Evolutionary conservation across 768 basidiomycete genomes (phyloP).

Genomic region (Termitomyces sp.): DNA sequence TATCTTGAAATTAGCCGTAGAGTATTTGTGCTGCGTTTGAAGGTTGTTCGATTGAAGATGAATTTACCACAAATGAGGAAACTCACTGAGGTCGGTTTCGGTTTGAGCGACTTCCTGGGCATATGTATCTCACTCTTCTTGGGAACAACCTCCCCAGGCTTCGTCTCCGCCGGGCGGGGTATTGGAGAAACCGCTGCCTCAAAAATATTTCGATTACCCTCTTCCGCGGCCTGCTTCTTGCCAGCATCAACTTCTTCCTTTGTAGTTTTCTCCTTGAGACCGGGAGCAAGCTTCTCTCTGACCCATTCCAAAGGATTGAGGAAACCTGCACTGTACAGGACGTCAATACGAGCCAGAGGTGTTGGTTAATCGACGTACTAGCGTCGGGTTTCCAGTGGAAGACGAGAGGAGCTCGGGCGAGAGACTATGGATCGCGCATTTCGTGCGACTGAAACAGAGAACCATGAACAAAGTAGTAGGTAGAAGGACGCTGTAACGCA

Average conservation of each 20-base stretch:
- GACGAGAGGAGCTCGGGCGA: conserved; percentile 19
- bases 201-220: conserved; percentile 50
- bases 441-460: conserved; percentile 9
- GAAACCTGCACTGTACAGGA: conserved; percentile 37
- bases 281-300: conserved; percentile 52
- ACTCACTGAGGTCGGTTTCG: conserved; percentile 28
- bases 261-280: conserved; percentile 40
- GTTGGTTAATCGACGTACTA: conserved; percentile 31
- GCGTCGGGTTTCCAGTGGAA: conserved; percentile 38
- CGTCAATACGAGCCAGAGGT: conserved; percentile 7
- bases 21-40: conserved; percentile 77
- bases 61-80: not conserved
- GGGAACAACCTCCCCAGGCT: conserved; percentile 1
- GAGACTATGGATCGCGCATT: conserved; percentile 3
- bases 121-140: conserved; percentile 1
- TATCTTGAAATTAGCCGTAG: conserved; percentile 90
- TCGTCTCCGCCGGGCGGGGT: not conserved
- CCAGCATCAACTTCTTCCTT: conserved; percentile 45
- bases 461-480: conserved; percentile 6
- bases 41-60: conserved; percentile 1
- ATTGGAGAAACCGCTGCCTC: conserved; percentile 30
- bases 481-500: conserved; percentile 19
- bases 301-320: conserved; percentile 65
- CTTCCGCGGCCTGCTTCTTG: conserved; percentile 40
- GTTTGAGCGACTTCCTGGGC: conserved; percentile 20